Evolutionary conservation across 2,329 filamentous ascomycete genomes (phyloP).

Genomic region (Aspergillus candidus): DNA sequence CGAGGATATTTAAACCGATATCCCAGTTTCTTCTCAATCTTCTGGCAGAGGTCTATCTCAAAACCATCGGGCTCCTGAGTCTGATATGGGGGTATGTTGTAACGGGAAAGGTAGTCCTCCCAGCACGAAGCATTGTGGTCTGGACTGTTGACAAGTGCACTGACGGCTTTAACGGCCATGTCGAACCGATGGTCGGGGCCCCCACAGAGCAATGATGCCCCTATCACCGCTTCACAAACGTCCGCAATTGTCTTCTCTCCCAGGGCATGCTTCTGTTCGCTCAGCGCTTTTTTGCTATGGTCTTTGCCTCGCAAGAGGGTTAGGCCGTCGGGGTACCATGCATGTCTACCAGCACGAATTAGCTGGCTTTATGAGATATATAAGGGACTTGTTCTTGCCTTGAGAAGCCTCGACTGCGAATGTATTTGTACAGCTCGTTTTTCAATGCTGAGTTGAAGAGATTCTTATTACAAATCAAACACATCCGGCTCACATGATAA

Average conservation of each 20-base stretch:
- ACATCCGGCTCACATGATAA: constrained; percentile 86
- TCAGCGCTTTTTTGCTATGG: constrained; percentile 42
- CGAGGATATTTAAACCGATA: constrained; percentile 70
- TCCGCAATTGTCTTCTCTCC: constrained; percentile 89
- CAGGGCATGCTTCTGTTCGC: constrained; percentile 55
- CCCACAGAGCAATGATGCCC: constrained; percentile 63
- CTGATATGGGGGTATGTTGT: constrained; percentile 67
- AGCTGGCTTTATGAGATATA: neutral
- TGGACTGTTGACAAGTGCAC: constrained; percentile 57
- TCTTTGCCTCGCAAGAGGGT: constrained; percentile 67
- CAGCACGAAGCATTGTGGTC: constrained; percentile 66
- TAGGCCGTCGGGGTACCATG: constrained; percentile 83
- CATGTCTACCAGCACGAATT: constrained; percentile 46
- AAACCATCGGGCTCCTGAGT: constrained; percentile 54
- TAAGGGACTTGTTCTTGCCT: constrained; percentile 40
- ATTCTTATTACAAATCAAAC: constrained; percentile 85
- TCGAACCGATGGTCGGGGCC: constrained; percentile 49
- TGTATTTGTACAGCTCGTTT: constrained; percentile 61
- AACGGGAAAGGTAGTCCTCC: constrained; percentile 65
- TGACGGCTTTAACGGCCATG: constrained; percentile 54
- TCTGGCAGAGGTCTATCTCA: constrained; percentile 61
- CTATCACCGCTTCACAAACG: constrained; percentile 90
- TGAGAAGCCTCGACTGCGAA: constrained; percentile 77
- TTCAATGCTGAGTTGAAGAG: constrained; percentile 70
- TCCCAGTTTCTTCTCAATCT: constrained; percentile 54